phyloP scores from a whole-genome alignment of 768 basidiomycete genomes.

The Serendipita sp. region DNA sequence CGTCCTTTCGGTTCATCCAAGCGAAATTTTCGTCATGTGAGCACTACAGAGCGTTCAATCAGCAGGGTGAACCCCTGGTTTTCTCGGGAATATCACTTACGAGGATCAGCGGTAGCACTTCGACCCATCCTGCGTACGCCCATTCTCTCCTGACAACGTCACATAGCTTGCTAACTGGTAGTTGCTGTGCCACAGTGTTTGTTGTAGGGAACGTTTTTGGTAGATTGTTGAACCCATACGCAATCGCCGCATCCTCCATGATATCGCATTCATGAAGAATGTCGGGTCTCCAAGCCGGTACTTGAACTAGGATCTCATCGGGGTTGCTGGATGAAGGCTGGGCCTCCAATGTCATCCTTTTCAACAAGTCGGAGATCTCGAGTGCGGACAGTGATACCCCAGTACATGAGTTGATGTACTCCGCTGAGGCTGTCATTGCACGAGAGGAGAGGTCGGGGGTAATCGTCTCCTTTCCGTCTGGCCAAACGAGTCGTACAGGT shows the following conservation, averaged over 20 bases:
- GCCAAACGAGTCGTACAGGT: conserved; percentile 69
- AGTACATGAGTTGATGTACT: conserved; percentile 93
- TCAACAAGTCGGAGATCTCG: conserved; percentile 56
- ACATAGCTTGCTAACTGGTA: conserved; percentile 74
- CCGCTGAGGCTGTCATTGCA: conserved; percentile 54
- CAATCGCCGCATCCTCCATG: conserved; percentile 96
- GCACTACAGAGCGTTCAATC: conserved; percentile 37
- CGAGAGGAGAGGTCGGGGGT: conserved; percentile 69
- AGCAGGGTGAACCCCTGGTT: not conserved
- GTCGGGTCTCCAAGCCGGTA: conserved; percentile 94
- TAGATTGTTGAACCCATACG: conserved; percentile 95
- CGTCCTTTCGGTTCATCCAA: conserved; percentile 76
- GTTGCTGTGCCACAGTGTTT: conserved; percentile 85
- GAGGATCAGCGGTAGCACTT: conserved; percentile 84
- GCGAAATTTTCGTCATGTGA: conserved; percentile 98
- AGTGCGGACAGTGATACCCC: conserved; percentile 53
- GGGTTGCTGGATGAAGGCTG: conserved; percentile 32
- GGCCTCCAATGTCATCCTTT: conserved; percentile 64
- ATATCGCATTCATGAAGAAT: conserved; percentile 97
- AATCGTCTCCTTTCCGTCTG: conserved; percentile 58
- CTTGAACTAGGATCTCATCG: conserved; percentile 56
- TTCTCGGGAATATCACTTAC: conserved; percentile 28
- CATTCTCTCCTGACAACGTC: conserved; percentile 83
- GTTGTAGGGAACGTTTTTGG: conserved; percentile 83
- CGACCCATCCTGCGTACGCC: conserved; percentile 90